These are phyloP conservation scores for Solanum clarkiae DNA, from an alignment of 257 asterid species.

Conservation along the genomic window DNA sequence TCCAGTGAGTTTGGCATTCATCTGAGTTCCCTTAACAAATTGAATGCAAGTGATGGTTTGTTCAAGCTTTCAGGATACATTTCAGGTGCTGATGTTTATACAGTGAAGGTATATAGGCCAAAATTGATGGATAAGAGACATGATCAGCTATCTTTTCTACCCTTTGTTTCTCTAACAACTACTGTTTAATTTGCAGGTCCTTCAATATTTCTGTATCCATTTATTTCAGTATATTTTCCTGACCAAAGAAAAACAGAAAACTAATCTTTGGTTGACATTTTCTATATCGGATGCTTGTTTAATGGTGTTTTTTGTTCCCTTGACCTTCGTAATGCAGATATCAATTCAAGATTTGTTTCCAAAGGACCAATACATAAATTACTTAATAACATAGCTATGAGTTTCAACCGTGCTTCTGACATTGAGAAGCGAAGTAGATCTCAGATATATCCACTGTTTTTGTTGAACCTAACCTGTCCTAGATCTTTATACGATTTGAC, in stretches of 20 bases:
- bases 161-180: conserved; percentile 12
- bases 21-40: conserved; percentile 28
- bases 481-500: conserved; percentile 59
- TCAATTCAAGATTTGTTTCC: no score
- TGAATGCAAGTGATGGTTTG: conserved; percentile 38
- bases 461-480: conserved; percentile 47
- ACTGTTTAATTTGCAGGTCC: conserved; percentile 50
- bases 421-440: no score
- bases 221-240: not conserved
- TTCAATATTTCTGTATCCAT: conserved; percentile 92
- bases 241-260: not conserved
- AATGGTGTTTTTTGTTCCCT: no score
- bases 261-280: not conserved
- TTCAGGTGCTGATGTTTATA: conserved; percentile 50
- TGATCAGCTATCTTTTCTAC: not conserved
- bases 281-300: not conserved
- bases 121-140: not conserved
- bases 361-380: no score
- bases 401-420: no score
- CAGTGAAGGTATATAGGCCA: conserved; percentile 3
- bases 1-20: conserved; percentile 59
- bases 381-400: no score
- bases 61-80: conserved; percentile 70
- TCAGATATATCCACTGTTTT: no score
- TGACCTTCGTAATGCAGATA: no score